A percentile compares a stretch with the other conserved stretches of the same genome.
Conservation (phyloP, 1,139 yeast genomes). For the Kurtzmaniella quercitrusa region DNA sequence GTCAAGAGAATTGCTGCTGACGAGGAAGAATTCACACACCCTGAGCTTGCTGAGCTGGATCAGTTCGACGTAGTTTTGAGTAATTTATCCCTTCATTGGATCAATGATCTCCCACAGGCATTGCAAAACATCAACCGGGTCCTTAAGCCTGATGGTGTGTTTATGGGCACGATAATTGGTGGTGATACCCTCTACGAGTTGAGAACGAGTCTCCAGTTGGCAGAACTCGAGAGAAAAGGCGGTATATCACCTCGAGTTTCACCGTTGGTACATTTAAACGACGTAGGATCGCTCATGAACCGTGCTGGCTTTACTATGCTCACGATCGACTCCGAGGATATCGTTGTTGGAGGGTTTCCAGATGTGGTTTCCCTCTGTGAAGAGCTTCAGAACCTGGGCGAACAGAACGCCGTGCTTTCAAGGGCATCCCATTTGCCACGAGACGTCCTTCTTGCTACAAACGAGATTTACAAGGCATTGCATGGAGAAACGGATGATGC, state of each 20-base stretch:
- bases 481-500: constrained; percentile 59
- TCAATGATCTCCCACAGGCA: constrained; percentile 71
- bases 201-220: constrained; percentile 74
- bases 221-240: constrained; percentile 75
- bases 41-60: constrained; percentile 29
- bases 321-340: constrained; percentile 82
- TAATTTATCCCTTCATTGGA: constrained; percentile 78
- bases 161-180: constrained; percentile 79
- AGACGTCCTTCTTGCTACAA: constrained; percentile 69
- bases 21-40: constrained; percentile 56
- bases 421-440: constrained; percentile 54
- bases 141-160: constrained; percentile 76
- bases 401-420: constrained; percentile 64
- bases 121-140: constrained; percentile 55
- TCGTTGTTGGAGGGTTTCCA: constrained; percentile 76
- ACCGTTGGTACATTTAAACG: constrained; percentile 76
- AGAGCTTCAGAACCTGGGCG: constrained; percentile 82
- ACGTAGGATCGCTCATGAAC: constrained; percentile 68
- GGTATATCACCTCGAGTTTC: constrained; percentile 79
- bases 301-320: constrained; percentile 75
- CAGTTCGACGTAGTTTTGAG: constrained; percentile 71
- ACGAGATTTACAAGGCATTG: constrained; percentile 65
- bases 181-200: constrained; percentile 82
- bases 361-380: constrained; percentile 62
- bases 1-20: constrained; percentile 54